Conservation (phyloP, 2,329 filamentous ascomycete species). For the Hypoxylon sp. region DNA sequence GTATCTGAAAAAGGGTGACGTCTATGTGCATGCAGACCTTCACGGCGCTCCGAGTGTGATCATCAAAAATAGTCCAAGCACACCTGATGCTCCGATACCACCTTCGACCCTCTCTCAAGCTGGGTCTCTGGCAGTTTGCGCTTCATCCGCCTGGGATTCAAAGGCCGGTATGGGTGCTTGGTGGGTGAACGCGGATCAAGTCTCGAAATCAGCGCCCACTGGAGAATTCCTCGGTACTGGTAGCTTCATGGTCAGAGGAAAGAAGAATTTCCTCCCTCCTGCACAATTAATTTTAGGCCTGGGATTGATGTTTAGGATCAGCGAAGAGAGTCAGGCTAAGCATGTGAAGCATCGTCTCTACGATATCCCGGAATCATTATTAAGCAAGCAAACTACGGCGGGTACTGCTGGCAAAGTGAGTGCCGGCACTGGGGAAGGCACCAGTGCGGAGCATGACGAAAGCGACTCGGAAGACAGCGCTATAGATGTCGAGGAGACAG, state of each 20-base stretch:
- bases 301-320: slow-evolving; percentile 88
- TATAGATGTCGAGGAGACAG: slow-evolving; percentile 50
- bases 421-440: slow-evolving; percentile 21
- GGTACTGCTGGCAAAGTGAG: slow-evolving; percentile 7
- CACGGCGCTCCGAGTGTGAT: slow-evolving; percentile 87
- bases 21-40: slow-evolving; percentile 92
- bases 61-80: slow-evolving; percentile 86
- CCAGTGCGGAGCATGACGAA: slow-evolving; percentile 48
- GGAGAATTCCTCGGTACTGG: slow-evolving; percentile 86
- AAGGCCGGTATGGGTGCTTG: slow-evolving; percentile 96
- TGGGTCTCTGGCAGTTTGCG: slow-evolving; percentile 84
- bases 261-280: slow-evolving; percentile 92
- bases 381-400: slow-evolving; percentile 27
- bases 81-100: slow-evolving; percentile 86
- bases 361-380: slow-evolving; percentile 42
- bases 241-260: slow-evolving; percentile 83
- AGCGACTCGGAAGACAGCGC: slow-evolving; percentile 53
- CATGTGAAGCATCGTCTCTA: slow-evolving; percentile 79
- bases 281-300: slow-evolving; percentile 90
- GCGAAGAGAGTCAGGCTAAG: slow-evolving; percentile 84
- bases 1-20: slow-evolving; percentile 87
- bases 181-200: slow-evolving; percentile 93
- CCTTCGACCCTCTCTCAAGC: slow-evolving; percentile 93
- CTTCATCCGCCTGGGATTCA: slow-evolving; percentile 93
- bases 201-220: slow-evolving; percentile 83